Conservation (phyloP, 495 filamentous ascomycete species). For the Trypethelium eluteriae region DNA sequence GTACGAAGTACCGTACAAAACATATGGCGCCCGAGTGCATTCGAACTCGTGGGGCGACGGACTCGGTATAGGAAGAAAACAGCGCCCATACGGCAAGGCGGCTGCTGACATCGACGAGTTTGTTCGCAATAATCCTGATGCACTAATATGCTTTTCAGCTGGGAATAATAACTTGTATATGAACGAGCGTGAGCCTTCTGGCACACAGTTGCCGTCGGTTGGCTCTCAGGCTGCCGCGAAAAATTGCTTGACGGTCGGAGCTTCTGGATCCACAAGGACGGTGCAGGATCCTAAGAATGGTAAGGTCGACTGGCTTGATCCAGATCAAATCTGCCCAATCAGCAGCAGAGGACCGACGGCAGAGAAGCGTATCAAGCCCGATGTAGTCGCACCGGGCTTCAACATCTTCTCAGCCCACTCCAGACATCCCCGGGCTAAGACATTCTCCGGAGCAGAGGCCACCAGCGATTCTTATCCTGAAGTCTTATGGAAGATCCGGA, state of each 20-base stretch:
- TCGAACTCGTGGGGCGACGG: too few species aligned
- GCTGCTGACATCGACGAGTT: too few species aligned
- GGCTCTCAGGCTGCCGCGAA: neutral
- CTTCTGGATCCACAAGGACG: neutral
- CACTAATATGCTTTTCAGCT: neutral
- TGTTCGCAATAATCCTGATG: too few species aligned
- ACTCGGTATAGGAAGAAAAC: too few species aligned
- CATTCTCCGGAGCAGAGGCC: too few species aligned
- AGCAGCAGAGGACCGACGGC: neutral
- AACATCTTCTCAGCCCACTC: neutral
- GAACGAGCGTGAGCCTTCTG: neutral
- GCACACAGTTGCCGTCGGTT: neutral
- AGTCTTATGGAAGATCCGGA: too few species aligned
- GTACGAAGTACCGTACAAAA: too few species aligned
- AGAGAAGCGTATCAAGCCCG: neutral
- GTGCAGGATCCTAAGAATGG: neutral
- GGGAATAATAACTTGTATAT: neutral
- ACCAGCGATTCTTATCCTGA: too few species aligned
- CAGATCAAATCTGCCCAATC: neutral
- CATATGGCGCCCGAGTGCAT: too few species aligned
- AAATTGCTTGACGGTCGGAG: neutral
- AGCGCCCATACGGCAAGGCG: too few species aligned
- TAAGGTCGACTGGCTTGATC: neutral
- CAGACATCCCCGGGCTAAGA: too few species aligned
- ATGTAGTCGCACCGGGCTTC: neutral